Evolutionary conservation across 306 rosid species (phyloP), one percentile per base, ranked within the genome.

Genomic region (Malus asiatica): DNA sequence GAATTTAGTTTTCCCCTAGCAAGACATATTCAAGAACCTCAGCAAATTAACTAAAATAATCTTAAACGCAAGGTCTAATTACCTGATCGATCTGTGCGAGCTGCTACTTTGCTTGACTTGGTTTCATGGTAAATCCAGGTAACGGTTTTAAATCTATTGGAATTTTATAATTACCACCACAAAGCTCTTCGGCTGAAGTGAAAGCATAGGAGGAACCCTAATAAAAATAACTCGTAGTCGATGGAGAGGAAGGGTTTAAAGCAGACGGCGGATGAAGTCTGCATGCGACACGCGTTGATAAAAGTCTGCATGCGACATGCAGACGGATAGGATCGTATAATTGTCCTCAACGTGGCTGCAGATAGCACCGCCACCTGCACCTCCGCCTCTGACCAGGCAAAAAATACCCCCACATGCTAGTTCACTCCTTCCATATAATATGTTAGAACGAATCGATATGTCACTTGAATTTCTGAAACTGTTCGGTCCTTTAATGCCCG

Each of bases 301-400:
- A 42, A 40, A 8, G 3, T 48, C 19, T 48, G 81, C 84, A 77
- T 76, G 84, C 33, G 42, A 27, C 79, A 70, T 76, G 84, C 79
- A 61, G 40, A 23, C 45, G 53, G 70, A n/a, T 58, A 53, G 6
- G 22, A n/a, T 72, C 25, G 20, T 48, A 48, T 55, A 61, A 71
- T 11, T 51, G 14, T 13, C 51, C 44, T 76, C 80, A 65, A 81
- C 84, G 84, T 80, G 84, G 80, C 80, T 9, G 40, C 67, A 12
- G 1, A 4, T 0, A 13, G 5, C 40, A 20, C 2, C 63, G 8
- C 69, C 81, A 76, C 80, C 59, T 65, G 77, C 63, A 33, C 45
- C 69, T 19, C 42, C 23, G n/a, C 44, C 44, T 30, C n/a, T 63
- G 12, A 63, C 44, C 4, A 8, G 22, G 66, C 35, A 60, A 8